Evolutionary conservation across 176 grass and related monocot genomes (phyloP), one percentile per base, ranked within the genome.

Genomic region (Hyparrhenia diplandra): DNA sequence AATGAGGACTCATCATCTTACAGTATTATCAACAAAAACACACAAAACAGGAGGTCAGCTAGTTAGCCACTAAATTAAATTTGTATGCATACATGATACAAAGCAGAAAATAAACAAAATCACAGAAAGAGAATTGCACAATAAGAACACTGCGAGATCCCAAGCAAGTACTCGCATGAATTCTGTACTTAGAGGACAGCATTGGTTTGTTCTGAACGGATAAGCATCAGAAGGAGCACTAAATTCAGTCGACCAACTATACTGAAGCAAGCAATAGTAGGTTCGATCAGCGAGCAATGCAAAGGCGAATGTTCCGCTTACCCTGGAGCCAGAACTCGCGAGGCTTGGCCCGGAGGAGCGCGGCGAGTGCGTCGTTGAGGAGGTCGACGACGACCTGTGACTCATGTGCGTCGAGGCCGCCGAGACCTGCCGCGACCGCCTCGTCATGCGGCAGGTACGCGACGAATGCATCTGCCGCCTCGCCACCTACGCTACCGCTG

Each of bases 381-480:
- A 89, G 78, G 84, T 98, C 96, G 42, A 98, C 96, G 81, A 98
- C 92, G 69, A 76, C 43, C 85, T 98, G 96, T 27, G 96, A 93
- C 90, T 93, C 96, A 24, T 95, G 72, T 55, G 86, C 90, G 28
- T 98, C 96, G 84, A 95, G 71, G 41, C 96, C 96, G 20, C 92
- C 84, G 39, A 98, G 88, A 42, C 96, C 96, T 24, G 90, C 90
- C 20, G 96, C 92, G 14, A 93, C 84, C 21, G 92, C 92, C 90
- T 98, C 96, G 59, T 98, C 96, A 65, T 98, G 96, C 46, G 96
- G 96, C 69, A 98, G 74, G 81, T 98, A 98, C 8, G 57, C 61
- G 49, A 95, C 86, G 82, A 95, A 95, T 37, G 60, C 86, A 76
- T 78, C 86, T 14, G 49, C 39, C 34, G 71, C 66, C 61, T 27